These are phyloP conservation scores for Gracilaria gracilis DNA, from an alignment of 23 red algal species.

Conservation along the genomic window DNA sequence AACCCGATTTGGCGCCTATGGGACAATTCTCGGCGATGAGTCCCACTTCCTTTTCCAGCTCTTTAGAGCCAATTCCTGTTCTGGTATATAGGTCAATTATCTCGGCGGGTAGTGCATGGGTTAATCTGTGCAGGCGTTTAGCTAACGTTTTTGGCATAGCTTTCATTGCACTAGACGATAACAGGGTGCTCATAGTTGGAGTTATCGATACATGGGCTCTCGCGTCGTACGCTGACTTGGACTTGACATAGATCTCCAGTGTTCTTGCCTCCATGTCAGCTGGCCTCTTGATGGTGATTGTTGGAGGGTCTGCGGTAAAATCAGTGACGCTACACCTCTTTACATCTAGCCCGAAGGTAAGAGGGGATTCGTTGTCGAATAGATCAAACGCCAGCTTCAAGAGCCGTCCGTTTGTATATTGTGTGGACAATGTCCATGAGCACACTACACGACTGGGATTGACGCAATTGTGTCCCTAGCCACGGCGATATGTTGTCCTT, in stretches of 20 bases:
- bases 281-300: slow-evolving; percentile 9
- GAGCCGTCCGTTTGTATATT: slow-evolving; percentile 18
- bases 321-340: neutral
- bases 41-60: no score
- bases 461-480: neutral
- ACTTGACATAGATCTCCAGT: slow-evolving; percentile 2
- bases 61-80: no score
- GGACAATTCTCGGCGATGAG: no score
- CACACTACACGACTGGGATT: slow-evolving; percentile 1
- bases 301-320: neutral
- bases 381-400: slow-evolving; percentile 43
- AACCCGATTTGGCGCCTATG: slow-evolving; percentile 15
- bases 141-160: slow-evolving; percentile 10
- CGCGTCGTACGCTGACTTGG: neutral
- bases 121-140: no score
- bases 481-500: neutral
- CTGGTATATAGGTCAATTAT: no score
- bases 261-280: slow-evolving; percentile 1
- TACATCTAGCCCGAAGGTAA: slow-evolving; percentile 36
- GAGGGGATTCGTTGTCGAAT: no score
- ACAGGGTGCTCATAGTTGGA: neutral
- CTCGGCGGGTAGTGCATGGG: no score
- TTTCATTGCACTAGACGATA: neutral
- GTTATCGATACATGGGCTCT: neutral
- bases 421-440: slow-evolving; percentile 28